Percentiles rank a stretch among this genome's conserved stretches.
phyloP scores from a whole-genome alignment of 345 rosid genomes.

The Corchorus olitorius region DNA sequence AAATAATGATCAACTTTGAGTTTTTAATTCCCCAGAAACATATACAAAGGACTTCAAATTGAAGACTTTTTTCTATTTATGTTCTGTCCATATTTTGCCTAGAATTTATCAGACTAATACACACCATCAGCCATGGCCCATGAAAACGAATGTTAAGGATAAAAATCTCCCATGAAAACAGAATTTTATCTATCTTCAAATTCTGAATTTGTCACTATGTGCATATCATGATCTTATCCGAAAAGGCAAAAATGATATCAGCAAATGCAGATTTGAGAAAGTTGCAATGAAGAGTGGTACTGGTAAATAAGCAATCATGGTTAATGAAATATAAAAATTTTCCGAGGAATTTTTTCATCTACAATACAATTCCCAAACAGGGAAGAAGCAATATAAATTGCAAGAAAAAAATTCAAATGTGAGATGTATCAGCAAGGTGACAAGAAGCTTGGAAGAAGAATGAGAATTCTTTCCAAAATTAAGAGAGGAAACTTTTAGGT shows the following conservation, averaged over 20 bases:
- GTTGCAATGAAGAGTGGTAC: neutral
- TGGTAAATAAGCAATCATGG: neutral
- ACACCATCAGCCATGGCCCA: neutral
- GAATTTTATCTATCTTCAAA: neutral
- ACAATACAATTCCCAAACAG: conserved; percentile 20
- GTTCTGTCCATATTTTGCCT: neutral
- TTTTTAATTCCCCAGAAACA: too few species aligned
- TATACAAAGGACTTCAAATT: too few species aligned
- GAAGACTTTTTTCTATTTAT: too few species aligned
- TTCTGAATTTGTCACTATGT: neutral
- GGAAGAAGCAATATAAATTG: conserved; percentile 21
- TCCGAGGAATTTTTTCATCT: neutral
- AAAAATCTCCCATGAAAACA: neutral
- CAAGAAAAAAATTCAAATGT: conserved; percentile 25
- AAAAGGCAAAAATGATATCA: neutral
- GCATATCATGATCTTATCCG: conserved; percentile 2
- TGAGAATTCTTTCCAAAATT: conserved; percentile 27
- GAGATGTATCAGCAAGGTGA: conserved; percentile 18
- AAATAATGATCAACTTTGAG: too few species aligned
- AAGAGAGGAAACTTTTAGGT: conserved; percentile 16
- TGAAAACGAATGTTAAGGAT: neutral
- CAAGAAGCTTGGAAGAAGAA: conserved; percentile 21
- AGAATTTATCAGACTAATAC: neutral
- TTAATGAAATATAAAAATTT: neutral
- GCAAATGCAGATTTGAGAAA: neutral